A percentile compares a stretch with the other conserved stretches of the same genome.
phyloP scores from a whole-genome alignment of 495 filamentous ascomycete genomes.

The Neurospora sp. region DNA sequence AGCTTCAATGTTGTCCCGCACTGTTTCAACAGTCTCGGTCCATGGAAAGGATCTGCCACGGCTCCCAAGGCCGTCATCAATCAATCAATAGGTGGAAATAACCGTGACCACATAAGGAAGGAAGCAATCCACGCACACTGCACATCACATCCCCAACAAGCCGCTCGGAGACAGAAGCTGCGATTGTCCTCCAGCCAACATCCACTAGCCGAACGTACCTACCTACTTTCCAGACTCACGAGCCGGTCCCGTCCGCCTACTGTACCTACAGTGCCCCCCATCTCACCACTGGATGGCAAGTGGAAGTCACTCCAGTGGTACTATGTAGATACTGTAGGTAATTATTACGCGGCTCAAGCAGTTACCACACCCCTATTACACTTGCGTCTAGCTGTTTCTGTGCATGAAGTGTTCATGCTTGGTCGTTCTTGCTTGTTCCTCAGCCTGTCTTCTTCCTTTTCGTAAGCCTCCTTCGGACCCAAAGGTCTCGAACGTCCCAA shows the following conservation, averaged over 20 bases:
- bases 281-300: not conserved
- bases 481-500: not conserved
- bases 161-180: not conserved
- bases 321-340: not conserved
- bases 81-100: not conserved
- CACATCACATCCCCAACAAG: not conserved
- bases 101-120: not conserved
- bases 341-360: not conserved
- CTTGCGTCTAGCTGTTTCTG: not conserved
- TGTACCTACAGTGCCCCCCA: not conserved
- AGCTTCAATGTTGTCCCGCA: not conserved
- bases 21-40: not conserved
- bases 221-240: not conserved
- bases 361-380: not conserved
- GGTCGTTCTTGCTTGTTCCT: not conserved
- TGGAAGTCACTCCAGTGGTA: not conserved
- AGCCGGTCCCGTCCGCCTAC: not conserved
- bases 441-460: not conserved
- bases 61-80: not conserved
- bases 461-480: not conserved
- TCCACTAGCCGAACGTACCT: not conserved
- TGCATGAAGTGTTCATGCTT: not conserved
- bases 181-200: not conserved
- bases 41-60: not conserved
- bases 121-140: not conserved